Conservation (phyloP, 768 basidiomycete species). For the Hygrophorus pudorinus region DNA sequence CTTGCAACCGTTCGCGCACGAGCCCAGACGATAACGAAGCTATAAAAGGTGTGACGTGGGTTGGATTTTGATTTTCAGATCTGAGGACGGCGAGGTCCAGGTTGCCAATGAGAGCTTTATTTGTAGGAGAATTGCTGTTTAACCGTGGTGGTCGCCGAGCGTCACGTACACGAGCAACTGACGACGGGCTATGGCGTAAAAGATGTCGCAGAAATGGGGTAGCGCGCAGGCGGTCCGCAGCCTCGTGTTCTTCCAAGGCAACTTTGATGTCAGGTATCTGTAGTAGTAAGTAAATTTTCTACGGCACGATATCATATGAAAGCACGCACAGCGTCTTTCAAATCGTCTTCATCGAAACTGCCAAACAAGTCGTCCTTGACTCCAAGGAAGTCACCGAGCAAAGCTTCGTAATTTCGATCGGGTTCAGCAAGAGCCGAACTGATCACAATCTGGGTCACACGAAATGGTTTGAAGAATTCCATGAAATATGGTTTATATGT, state of each 20-base stretch:
- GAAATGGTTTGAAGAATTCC: conserved; percentile 41
- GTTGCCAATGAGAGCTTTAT: conserved; percentile 25
- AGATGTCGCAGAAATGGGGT: conserved; percentile 8
- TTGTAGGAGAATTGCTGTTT: conserved; percentile 9
- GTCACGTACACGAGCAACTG: background rate
- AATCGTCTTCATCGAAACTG: conserved; percentile 4
- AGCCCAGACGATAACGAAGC: conserved; percentile 37
- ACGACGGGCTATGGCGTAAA: background rate
- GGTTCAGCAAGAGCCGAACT: conserved; percentile 23
- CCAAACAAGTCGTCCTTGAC: background rate
- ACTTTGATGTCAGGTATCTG: background rate
- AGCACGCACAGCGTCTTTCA: conserved; percentile 3
- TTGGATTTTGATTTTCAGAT: conserved; percentile 40
- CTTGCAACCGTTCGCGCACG: conserved; percentile 43
- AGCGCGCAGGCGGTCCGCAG: conserved; percentile 4
- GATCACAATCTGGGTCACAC: conserved; percentile 40
- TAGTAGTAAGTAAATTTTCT: background rate
- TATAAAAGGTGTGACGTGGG: conserved; percentile 57
- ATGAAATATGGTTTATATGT: conserved; percentile 33
- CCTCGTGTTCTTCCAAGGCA: conserved; percentile 6
- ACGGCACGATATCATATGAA: background rate
- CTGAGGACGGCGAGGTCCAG: conserved; percentile 49
- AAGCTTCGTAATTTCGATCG: conserved; percentile 20
- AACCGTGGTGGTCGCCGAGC: conserved; percentile 5
- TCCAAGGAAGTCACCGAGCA: conserved; percentile 17